These are phyloP conservation scores for Marasmius fiardii DNA, from an alignment of 1,284 basidiomycete species.

Conservation along the genomic window DNA sequence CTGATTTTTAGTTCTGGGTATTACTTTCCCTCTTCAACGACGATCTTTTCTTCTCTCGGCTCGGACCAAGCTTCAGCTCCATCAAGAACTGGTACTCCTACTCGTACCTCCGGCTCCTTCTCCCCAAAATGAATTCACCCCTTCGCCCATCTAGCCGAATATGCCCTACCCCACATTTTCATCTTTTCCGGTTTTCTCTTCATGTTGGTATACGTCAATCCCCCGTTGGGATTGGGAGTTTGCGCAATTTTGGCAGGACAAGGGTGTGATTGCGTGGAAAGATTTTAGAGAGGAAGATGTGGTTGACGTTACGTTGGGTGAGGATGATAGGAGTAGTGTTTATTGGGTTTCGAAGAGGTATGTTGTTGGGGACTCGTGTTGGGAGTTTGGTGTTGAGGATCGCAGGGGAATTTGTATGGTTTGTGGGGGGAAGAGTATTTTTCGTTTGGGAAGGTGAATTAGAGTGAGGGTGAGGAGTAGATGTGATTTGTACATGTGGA, in stretches of 20 bases:
- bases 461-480: no score
- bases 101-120: conserved; percentile 5
- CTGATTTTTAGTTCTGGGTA: conserved; percentile 40
- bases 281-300: conserved; percentile 31
- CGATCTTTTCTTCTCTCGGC: no score
- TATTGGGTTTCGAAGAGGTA: conserved; percentile 29
- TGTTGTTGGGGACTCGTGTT: neutral
- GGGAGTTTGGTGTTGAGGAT: no score
- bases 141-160: conserved; percentile 42
- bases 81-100: no score
- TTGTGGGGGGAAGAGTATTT: no score
- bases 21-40: conserved; percentile 19
- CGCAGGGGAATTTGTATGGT: no score
- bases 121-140: conserved; percentile 34
- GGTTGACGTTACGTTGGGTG: conserved; percentile 33
- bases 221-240: conserved; percentile 23
- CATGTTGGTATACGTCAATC: conserved; percentile 25
- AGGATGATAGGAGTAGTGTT: conserved; percentile 41
- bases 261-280: conserved; percentile 34
- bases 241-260: conserved; percentile 26
- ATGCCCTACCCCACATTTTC: conserved; percentile 35
- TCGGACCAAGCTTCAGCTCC: no score
- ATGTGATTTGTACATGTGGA: no score
- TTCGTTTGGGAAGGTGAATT: no score
- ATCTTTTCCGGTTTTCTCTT: conserved; percentile 35